Evolutionary conservation across 306 rosid species (phyloP), one percentile per base, ranked within the genome.

Genomic region (Glycyrrhiza uralensis): DNA sequence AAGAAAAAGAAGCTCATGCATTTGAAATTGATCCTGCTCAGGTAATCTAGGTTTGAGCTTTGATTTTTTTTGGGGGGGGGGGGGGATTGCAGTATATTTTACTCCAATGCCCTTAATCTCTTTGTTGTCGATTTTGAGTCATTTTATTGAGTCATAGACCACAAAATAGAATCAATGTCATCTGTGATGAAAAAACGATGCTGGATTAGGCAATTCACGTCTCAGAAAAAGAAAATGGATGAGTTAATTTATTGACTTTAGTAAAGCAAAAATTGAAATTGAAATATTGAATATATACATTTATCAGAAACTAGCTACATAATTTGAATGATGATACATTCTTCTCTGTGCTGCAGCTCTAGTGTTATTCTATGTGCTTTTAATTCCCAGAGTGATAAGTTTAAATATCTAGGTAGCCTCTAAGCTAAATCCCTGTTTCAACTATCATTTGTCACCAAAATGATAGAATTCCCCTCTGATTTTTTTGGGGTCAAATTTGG

Each of bases 1-100:
- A 91, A 73, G 97, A 91, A 81, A 94, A 92, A 85, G 92, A 87
- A 80, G 80, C 96, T 63, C 97, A 94, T 85, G 74, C 96, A 62
- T 94, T 89, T 75, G 98, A 92, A 76, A 50, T 92, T 68, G 92
- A 92, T 71, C 91, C 92, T 30, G 38, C 91, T 56, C 96, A 92
- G 90, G 98, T 92, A 86, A 57, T 57, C 32, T 61, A 51, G 56
- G 52, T 79, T 28, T 72, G 41, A 8, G 33, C 10, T n/a, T n/a
- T n/a, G n/a, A n/a, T n/a, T n/a, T n/a, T n/a, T n/a, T n/a, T n/a
- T n/a, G n/a, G n/a, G n/a, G n/a, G n/a, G n/a, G n/a, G n/a, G n/a
- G n/a, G n/a, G n/a, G n/a, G n/a, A n/a, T n/a, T 72, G 24, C 36
- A 17, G 51, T 38, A 30, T 45, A 9, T 55, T 67, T 39, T 13